Evolutionary conservation across 2,329 filamentous ascomycete genomes (phyloP).

Genomic region (Mycocentrospora acerina): DNA sequence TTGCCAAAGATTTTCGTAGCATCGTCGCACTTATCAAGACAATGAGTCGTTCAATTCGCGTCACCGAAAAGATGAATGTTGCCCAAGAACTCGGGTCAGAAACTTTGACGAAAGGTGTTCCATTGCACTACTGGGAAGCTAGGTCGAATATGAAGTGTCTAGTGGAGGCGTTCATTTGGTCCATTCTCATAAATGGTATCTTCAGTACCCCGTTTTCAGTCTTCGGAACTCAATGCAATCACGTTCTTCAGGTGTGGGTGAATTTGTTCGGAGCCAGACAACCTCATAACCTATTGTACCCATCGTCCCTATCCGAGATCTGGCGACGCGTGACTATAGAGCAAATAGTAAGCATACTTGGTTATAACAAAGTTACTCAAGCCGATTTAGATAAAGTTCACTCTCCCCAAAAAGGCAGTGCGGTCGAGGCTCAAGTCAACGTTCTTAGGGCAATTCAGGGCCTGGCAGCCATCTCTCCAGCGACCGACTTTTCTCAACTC

Average conservation of each 20-base stretch:
- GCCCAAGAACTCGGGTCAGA: not conserved
- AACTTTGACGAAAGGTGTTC: not conserved
- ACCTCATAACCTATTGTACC: constrained; percentile 4
- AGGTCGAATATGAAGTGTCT: constrained; percentile 10
- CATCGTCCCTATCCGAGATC: constrained; percentile 6
- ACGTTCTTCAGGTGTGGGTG: not conserved
- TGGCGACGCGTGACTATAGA: constrained; percentile 13
- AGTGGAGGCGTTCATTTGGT: constrained; percentile 20
- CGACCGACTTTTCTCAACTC: not conserved
- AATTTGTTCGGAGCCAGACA: constrained; percentile 5
- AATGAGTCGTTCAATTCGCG: constrained; percentile 10
- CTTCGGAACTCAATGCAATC: not conserved
- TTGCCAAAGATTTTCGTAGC: constrained; percentile 13
- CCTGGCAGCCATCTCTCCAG: too few relatives aligned
- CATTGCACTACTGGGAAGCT: constrained; percentile 8
- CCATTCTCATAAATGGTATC: constrained; percentile 5
- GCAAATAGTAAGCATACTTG: not conserved
- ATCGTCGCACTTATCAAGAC: constrained; percentile 14
- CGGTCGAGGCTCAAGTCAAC: too few relatives aligned
- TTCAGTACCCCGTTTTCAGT: constrained; percentile 11
- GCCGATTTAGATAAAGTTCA: not conserved
- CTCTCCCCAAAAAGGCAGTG: too few relatives aligned
- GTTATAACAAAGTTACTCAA: not conserved
- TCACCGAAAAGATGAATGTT: not conserved
- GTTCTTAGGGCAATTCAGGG: too few relatives aligned